Evolutionary conservation across 2,329 filamentous ascomycete species (phyloP).

Genomic region (Leptographium procerum): DNA sequence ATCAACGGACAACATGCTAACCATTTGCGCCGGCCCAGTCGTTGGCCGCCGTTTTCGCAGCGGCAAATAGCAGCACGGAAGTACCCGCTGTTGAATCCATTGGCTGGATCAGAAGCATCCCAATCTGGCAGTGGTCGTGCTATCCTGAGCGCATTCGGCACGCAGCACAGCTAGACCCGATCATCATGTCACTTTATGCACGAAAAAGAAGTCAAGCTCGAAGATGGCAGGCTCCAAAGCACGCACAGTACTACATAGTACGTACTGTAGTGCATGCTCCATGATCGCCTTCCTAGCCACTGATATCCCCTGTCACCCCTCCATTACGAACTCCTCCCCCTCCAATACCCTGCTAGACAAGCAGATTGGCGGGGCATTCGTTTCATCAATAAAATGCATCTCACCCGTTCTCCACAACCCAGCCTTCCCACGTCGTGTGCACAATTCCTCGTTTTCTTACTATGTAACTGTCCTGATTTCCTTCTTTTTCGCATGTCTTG

Average conservation of each 20-base stretch:
- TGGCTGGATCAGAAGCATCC: not conserved
- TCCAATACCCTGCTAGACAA: not conserved
- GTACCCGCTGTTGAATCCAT: not conserved
- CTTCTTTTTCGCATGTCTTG: not conserved
- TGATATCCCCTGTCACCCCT: not conserved
- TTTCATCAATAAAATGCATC: not conserved
- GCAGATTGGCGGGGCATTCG: not conserved
- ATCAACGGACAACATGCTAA: not conserved
- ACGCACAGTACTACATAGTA: not conserved
- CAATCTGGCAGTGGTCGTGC: not conserved
- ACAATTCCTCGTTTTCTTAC: not conserved
- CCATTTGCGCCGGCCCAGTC: not conserved
- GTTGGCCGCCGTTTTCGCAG: not conserved
- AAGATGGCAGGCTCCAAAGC: not conserved
- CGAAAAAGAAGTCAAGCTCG: no score
- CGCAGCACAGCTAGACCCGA: not conserved
- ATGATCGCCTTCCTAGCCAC: slow-evolving; percentile 1
- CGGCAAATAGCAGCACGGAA: not conserved
- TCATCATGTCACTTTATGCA: not conserved
- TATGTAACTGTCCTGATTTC: not conserved
- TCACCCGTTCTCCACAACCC: not conserved
- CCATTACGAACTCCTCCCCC: not conserved
- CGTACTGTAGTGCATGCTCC: not conserved
- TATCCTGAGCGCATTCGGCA: no score
- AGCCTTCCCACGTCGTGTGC: not conserved